Conservation (phyloP, 805 yeast species). For the Candida quercuum region DNA sequence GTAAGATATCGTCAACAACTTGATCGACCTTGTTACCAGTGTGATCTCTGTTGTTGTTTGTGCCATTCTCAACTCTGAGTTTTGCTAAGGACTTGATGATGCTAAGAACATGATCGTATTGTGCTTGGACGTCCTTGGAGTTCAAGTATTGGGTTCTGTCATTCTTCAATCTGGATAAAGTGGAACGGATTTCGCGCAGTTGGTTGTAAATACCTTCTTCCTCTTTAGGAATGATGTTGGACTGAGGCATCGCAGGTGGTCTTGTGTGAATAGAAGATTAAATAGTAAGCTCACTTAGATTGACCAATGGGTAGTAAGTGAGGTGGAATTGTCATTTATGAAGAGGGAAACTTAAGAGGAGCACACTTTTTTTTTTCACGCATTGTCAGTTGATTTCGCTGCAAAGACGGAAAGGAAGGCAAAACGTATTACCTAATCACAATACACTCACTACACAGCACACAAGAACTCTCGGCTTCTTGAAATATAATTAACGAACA, state of each 20-base stretch:
- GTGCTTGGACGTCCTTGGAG: conserved; percentile 58
- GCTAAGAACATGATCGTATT: conserved; percentile 53
- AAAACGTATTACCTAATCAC: too few relatives aligned
- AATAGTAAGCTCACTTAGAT: too few relatives aligned
- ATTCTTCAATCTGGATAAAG: conserved; percentile 46
- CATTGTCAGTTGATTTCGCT: neutral
- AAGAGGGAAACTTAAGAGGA: too few relatives aligned
- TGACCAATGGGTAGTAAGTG: too few relatives aligned
- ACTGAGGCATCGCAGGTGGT: conserved; percentile 20
- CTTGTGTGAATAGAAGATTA: too few relatives aligned
- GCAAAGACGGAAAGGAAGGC: neutral
- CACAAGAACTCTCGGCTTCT: too few relatives aligned
- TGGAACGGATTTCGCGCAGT: conserved; percentile 36
- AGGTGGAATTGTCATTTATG: too few relatives aligned
- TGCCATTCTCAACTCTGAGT: conserved; percentile 32
- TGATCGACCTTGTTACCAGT: conserved; percentile 52
- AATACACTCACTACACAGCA: too few relatives aligned
- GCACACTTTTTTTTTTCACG: too few relatives aligned
- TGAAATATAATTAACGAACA: too few relatives aligned
- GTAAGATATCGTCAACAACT: conserved; percentile 84
- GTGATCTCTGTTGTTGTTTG: conserved; percentile 19
- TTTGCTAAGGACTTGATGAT: conserved; percentile 47
- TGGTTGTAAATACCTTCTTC: conserved; percentile 35
- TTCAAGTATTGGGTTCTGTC: conserved; percentile 61
- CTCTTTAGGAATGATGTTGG: conserved; percentile 30